Evolutionary conservation across 352 stramenopile species (phyloP), one percentile per base, ranked within the genome.

Genomic region (Phytophthora litchii): DNA sequence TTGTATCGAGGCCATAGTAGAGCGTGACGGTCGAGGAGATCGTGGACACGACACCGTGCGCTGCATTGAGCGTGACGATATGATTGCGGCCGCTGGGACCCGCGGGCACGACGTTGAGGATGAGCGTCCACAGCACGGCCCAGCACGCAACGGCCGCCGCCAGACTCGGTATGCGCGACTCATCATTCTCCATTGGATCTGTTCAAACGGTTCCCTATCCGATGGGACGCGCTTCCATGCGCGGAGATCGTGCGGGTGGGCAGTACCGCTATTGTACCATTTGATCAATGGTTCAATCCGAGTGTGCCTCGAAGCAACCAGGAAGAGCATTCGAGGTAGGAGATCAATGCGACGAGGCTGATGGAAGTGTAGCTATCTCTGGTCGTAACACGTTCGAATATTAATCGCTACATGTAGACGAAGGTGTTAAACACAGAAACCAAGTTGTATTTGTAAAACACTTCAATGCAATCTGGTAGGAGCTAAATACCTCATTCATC

Each of bases 41-140:
- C 10, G 80, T 89, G 37, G 69, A 89, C 63, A 89, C 75, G 35
- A 88, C 60, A 34, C 83, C 83, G 58, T 92, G 83, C 34, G 65
- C 72, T 5, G 74, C 78, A 38, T 92, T 92, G 27, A 92, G 75
- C 59, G 74, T 71, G 35, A 91, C 67, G 45, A 91, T 87, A 63
- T 92, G 80, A 51, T 86, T 84, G 12, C 76, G 70, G 3, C 73
- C 75, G 47, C 62, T 71, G 5, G 31, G 43, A 3, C 83, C 80
- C 7, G 68, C 55, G 0, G 78, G 70, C 3, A 88, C 64, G 19
- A 66, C 34, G 41, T 80, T 54, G 52, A 90, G 62, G 14, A 80
- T 66, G 13, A 76, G 23, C 34, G 73, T 69, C 80, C 83, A 92
- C 37, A 88, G 38, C 21, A 68, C 23, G 31, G 63, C 74, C 80